phyloP scores from a whole-genome alignment of 495 filamentous ascomycete species.

The Achaetomiella virescens region DNA sequence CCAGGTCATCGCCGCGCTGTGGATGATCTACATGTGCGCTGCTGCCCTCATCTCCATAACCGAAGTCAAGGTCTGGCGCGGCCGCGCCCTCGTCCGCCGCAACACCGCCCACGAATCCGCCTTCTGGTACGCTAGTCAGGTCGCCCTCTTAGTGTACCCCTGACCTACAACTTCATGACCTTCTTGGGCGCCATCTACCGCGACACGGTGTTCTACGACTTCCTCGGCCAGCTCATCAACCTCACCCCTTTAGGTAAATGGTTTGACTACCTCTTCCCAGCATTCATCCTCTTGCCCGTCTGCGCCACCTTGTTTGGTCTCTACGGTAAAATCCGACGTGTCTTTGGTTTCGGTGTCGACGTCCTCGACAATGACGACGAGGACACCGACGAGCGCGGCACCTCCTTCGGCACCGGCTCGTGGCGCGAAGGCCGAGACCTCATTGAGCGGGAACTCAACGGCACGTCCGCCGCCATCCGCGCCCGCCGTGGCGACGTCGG shows the following conservation, averaged over 20 bases:
- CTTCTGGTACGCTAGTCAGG: conserved; percentile 88
- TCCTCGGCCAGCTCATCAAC: conserved; percentile 78
- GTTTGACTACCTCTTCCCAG: conserved; percentile 83
- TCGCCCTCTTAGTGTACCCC: conserved; percentile 82
- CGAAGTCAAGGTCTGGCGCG: conserved; percentile 91
- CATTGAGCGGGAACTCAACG: conserved; percentile 81
- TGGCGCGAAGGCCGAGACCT: conserved; percentile 94
- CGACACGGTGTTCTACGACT: conserved; percentile 75
- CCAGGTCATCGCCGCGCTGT: conserved; percentile 74
- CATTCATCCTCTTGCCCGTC: conserved; percentile 78
- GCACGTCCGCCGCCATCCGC: conserved; percentile 38
- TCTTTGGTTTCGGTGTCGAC: conserved; percentile 70
- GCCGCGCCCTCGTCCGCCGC: conserved; percentile 79
- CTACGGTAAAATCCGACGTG: conserved; percentile 70
- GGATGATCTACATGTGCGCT: conserved; percentile 87
- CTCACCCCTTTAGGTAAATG: conserved; percentile 76
- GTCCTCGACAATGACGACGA: conserved; percentile 71
- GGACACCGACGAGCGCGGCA: conserved; percentile 40
- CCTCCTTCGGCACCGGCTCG: conserved; percentile 66
- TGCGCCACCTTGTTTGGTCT: conserved; percentile 77
- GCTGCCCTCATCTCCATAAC: conserved; percentile 78
- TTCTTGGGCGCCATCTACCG: conserved; percentile 67
- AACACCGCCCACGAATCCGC: conserved; percentile 88
- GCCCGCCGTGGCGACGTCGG: conserved; percentile 30
- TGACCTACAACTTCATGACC: conserved; percentile 93